phyloP scores from a whole-genome alignment of 2,329 filamentous ascomycete genomes.

The Cordyceps fumosorosea region DNA sequence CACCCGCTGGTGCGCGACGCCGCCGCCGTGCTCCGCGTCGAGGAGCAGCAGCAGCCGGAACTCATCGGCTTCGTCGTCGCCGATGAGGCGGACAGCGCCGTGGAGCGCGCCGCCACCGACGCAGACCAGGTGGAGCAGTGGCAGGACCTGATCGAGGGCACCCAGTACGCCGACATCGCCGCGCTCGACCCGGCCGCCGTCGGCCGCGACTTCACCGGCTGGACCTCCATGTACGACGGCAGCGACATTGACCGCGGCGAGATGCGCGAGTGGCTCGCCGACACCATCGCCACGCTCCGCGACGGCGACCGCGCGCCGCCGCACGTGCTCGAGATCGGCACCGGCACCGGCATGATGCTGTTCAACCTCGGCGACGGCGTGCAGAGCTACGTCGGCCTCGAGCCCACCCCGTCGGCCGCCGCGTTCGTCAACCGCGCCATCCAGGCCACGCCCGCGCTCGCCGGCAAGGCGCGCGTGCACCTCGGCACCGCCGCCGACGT shows the following conservation, averaged over 20 bases:
- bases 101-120: constrained; percentile 5
- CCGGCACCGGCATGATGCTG: constrained; percentile 26
- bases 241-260: constrained; percentile 20
- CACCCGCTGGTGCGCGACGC: constrained; percentile 17
- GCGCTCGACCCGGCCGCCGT: constrained; percentile 11
- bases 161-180: constrained; percentile 16
- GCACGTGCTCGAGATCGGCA: constrained; percentile 25
- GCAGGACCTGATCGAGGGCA: constrained; percentile 17
- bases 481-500: constrained; percentile 20
- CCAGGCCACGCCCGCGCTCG: constrained; percentile 12
- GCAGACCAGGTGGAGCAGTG: constrained; percentile 16
- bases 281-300: constrained; percentile 20
- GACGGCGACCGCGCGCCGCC: constrained; percentile 9
- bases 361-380: constrained; percentile 21
- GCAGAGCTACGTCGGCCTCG: constrained; percentile 23
- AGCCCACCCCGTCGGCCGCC: constrained; percentile 20
- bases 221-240: constrained; percentile 28
- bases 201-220: constrained; percentile 24
- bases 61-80: constrained; percentile 12
- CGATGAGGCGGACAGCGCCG: neutral
- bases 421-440: constrained; percentile 17
- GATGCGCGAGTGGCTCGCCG: constrained; percentile 28
- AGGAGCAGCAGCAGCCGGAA: neutral
- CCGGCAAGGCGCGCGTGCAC: constrained; percentile 15
- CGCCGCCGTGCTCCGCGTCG: constrained; percentile 13